Conservation (phyloP, 2,329 filamentous ascomycete genomes). For the Cordyceps fumosorosea region DNA sequence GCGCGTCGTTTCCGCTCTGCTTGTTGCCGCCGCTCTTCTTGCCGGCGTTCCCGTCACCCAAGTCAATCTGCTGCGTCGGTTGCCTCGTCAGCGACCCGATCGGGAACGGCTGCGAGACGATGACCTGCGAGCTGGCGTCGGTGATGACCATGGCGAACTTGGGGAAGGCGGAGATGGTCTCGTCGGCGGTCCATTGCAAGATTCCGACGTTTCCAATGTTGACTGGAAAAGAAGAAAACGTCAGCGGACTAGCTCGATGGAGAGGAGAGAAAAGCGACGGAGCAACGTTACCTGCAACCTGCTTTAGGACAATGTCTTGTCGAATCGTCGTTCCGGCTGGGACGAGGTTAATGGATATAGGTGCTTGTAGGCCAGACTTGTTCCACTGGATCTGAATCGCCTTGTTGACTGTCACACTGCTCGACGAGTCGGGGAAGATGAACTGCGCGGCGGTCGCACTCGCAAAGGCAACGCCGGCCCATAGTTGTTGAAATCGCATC, state of each 20-base stretch:
- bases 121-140: conserved; percentile 14
- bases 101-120: conserved; percentile 16
- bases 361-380: conserved; percentile 17
- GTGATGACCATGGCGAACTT: conserved; percentile 19
- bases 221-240: conserved; percentile 7
- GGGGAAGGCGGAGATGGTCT: conserved; percentile 17
- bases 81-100: conserved; percentile 11
- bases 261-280: too few species aligned
- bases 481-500: background rate
- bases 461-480: background rate
- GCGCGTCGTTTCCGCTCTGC: background rate
- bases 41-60: background rate
- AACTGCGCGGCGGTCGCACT: conserved; percentile 15
- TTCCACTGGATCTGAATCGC: conserved; percentile 18
- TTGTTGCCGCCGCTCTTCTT: conserved; percentile 9
- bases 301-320: conserved; percentile 17
- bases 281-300: conserved; percentile 16
- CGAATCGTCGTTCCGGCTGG: conserved; percentile 15
- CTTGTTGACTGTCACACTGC: conserved; percentile 12
- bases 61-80: conserved; percentile 3
- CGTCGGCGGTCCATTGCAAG: conserved; percentile 18
- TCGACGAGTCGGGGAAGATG: conserved; percentile 13
- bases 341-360: conserved; percentile 19
- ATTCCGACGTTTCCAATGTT: conserved; percentile 18
- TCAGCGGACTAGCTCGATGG: background rate